phyloP scores from a whole-genome alignment of 148 eudicot species.

The Chenopodium berlandieri region DNA sequence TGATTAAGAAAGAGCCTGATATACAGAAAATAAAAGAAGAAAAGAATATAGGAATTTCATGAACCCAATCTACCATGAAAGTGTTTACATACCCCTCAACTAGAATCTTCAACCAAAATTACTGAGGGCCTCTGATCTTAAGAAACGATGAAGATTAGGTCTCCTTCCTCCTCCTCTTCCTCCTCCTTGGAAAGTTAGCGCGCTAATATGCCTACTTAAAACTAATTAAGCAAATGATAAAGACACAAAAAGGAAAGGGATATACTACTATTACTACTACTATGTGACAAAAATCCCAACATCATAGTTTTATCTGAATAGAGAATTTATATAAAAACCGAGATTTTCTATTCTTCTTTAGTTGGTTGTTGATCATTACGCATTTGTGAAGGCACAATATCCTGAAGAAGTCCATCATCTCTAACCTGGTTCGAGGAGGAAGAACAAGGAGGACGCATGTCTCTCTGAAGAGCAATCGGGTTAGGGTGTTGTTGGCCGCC shows the following conservation, averaged over 20 bases:
- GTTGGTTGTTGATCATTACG: constrained; percentile 34
- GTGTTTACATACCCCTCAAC: not conserved
- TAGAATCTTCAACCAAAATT: constrained; percentile 13
- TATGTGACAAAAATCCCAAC: constrained; percentile 16
- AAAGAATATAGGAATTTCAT: constrained; percentile 5
- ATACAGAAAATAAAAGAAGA: constrained; percentile 23
- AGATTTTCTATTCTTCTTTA: constrained; percentile 26
- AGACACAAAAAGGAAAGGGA: not conserved
- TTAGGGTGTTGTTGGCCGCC: constrained; percentile 1
- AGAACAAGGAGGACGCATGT: not conserved
- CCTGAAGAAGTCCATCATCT: constrained; percentile 75
- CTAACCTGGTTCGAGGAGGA: constrained; percentile 21
- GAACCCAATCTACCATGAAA: constrained; percentile 17
- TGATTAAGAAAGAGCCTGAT: constrained; percentile 8
- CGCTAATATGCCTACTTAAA: constrained; percentile 11
- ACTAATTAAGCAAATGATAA: constrained; percentile 7
- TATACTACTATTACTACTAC: constrained; percentile 1
- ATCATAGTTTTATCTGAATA: not conserved
- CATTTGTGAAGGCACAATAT: constrained; percentile 58
- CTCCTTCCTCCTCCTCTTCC: constrained; percentile 19
- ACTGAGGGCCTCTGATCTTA: not conserved
- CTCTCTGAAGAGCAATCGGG: not conserved
- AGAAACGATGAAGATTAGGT: constrained; percentile 16
- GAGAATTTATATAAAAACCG: not conserved
- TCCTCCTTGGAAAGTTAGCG: constrained; percentile 19